Base-by-base conservation (phyloP, 345 rosid genomes). In the Salix purpurea region DNA sequence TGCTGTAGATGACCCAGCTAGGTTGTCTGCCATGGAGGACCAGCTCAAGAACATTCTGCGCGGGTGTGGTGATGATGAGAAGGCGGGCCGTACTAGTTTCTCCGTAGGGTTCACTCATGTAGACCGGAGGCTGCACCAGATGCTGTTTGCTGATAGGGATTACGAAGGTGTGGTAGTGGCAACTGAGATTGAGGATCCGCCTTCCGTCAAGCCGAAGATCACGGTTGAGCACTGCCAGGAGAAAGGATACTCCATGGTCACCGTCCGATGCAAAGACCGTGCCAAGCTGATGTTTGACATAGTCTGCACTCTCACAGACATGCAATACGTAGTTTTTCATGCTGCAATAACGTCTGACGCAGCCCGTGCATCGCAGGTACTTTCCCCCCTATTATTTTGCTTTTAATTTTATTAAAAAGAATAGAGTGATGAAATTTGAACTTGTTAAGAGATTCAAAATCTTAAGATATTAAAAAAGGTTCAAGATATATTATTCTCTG, bases 261-360 rank as follows among this genome's bases (percentile, higher is more conserved):
- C 73, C 44, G 97, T 95, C 72, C 72, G 74, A 73, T 87, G 94
- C 83, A 90, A 91, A 77, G 99, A 95, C 85, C 84, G 99, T 30
- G 90, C 97, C 1, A 93, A 93, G 88, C 91, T 95, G 48, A 80
- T 93, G 84, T 95, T 93, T 50, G 99, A 95, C 83, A 89, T 93
- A 81, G 97, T 95, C 19, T 95, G 97, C 89, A 95, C 99, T 32
- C 90, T 95, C 48, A 95, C 99, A 13, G 99, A 95, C 68, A 91
- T 93, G 99, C 97, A 95, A 37, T 95, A 95, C 80, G 96, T 91
- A 74, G 97, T 95, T 78, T 95, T 91, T 68, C 99, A 93, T 77
- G 99, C 99, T 61, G 84, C 82, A 61, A 90, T 93, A 66, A 85
- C 90, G 7, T 92, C 98, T 0, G 85, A 83, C 40, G 97, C 91